These are phyloP conservation scores for Beta corolliflora DNA, from an alignment of 179 eudicot genomes.

Conservation along the genomic window DNA sequence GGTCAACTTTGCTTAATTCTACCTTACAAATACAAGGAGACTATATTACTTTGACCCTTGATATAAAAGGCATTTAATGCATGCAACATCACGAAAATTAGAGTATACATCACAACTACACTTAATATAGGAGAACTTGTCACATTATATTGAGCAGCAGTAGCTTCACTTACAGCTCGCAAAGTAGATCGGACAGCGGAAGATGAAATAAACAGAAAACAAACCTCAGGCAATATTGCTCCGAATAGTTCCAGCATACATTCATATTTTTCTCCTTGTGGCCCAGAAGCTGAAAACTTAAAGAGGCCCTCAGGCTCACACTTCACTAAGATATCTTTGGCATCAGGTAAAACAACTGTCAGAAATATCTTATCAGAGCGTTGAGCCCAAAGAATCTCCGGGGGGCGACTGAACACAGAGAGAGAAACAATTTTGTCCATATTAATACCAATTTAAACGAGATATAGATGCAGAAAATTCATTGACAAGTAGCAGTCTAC, in stretches of 20 bases:
- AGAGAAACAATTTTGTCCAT: background rate
- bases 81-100: background rate
- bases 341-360: slow-evolving; percentile 75
- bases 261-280: slow-evolving; percentile 55
- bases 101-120: background rate
- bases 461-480: background rate
- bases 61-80: background rate
- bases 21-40: background rate
- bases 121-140: background rate
- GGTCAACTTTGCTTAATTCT: too few species aligned
- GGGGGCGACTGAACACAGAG: slow-evolving; percentile 55
- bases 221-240: slow-evolving; percentile 64
- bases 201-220: slow-evolving; percentile 22
- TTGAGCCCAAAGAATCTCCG: slow-evolving; percentile 90
- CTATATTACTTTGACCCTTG: background rate
- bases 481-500: background rate
- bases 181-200: background rate
- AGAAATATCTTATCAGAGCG: slow-evolving; percentile 71
- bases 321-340: slow-evolving; percentile 67
- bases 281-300: slow-evolving; percentile 70
- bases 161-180: too few species aligned
- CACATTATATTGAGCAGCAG: too few species aligned
- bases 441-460: background rate
- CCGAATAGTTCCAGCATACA: slow-evolving; percentile 70
- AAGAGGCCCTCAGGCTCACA: slow-evolving; percentile 72